Conservation (phyloP, 2,329 filamentous ascomycete species). For the Scleromitrula shiraiana region DNA sequence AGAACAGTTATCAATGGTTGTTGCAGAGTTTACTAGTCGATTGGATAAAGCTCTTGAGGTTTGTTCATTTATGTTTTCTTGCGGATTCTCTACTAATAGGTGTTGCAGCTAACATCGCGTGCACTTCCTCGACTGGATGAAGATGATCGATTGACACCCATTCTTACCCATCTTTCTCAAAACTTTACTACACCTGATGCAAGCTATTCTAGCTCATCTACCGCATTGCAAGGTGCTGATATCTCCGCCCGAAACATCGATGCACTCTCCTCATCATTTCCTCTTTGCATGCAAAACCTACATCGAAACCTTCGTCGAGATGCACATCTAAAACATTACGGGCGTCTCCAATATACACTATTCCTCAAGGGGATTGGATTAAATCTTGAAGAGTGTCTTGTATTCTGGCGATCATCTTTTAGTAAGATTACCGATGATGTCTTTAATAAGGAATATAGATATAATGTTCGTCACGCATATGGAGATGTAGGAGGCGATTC, state of each 20-base stretch:
- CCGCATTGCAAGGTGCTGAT: slow-evolving; percentile 58
- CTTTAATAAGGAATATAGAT: slow-evolving; percentile 96
- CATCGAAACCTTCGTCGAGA: slow-evolving; percentile 81
- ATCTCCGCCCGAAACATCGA: slow-evolving; percentile 78
- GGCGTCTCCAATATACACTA: slow-evolving; percentile 86
- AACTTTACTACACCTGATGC: slow-evolving; percentile 92
- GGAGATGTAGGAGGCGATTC: slow-evolving; percentile 91
- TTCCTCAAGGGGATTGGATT: slow-evolving; percentile 96
- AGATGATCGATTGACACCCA: slow-evolving; percentile 79
- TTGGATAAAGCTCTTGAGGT: slow-evolving; percentile 81
- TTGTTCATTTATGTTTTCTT: slow-evolving; percentile 22
- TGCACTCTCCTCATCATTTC: slow-evolving; percentile 71
- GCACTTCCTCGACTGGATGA: slow-evolving; percentile 89
- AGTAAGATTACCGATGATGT: slow-evolving; percentile 82
- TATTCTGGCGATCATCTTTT: slow-evolving; percentile 88
- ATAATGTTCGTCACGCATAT: slow-evolving; percentile 92
- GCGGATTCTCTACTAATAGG: slow-evolving; percentile 1
- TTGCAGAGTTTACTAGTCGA: slow-evolving; percentile 73
- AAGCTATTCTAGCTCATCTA: slow-evolving; percentile 60
- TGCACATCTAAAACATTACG: slow-evolving; percentile 86
- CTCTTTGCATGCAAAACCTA: slow-evolving; percentile 88
- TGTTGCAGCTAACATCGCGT: slow-evolving; percentile 67
- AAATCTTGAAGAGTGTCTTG: slow-evolving; percentile 79
- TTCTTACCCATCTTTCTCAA: slow-evolving; percentile 77
- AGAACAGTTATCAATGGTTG: slow-evolving; percentile 82